Conservation (phyloP, 495 filamentous ascomycete genomes). For the Endocarpon pusillum region DNA sequence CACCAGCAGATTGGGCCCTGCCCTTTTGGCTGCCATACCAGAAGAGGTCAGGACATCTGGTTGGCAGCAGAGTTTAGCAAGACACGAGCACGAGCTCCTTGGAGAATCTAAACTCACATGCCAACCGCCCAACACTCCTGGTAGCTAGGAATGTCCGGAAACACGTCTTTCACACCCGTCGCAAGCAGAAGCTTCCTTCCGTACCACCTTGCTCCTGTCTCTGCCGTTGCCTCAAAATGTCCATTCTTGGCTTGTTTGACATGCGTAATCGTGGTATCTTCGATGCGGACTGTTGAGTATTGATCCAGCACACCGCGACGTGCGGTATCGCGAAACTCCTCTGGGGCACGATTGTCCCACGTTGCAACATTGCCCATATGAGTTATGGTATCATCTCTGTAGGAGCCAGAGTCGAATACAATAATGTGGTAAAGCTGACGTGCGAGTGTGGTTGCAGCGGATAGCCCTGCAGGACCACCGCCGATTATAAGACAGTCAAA, state of each 20-base stretch:
- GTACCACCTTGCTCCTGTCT: conserved; percentile 8
- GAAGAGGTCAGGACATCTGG: conserved; percentile 30
- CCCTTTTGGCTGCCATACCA: conserved; percentile 29
- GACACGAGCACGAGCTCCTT: conserved; percentile 7
- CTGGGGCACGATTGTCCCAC: conserved; percentile 30
- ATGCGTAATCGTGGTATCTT: conserved; percentile 13
- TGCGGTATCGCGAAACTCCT: conserved; percentile 20
- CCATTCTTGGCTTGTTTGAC: conserved; percentile 9
- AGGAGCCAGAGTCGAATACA: conserved; percentile 31
- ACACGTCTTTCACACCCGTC: conserved; percentile 22
- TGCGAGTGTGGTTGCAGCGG: conserved; percentile 26
- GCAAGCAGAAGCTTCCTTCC: conserved; percentile 31
- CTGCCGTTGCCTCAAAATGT: too few relatives aligned
- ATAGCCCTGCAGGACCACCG: conserved; percentile 37
- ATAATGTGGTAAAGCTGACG: conserved; percentile 29
- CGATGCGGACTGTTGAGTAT: conserved; percentile 26
- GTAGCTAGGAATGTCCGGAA: conserved; percentile 21
- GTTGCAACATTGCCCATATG: conserved; percentile 36
- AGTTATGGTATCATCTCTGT: conserved; percentile 26
- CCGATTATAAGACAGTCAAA: conserved; percentile 40
- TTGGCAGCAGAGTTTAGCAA: not conserved
- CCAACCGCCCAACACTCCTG: conserved; percentile 21
- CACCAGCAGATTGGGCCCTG: conserved; percentile 13
- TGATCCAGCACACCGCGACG: too few relatives aligned
- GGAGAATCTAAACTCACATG: conserved; percentile 19